Evolutionary conservation across 495 filamentous ascomycete species (phyloP).

Genomic region (Neurospora sp.): DNA sequence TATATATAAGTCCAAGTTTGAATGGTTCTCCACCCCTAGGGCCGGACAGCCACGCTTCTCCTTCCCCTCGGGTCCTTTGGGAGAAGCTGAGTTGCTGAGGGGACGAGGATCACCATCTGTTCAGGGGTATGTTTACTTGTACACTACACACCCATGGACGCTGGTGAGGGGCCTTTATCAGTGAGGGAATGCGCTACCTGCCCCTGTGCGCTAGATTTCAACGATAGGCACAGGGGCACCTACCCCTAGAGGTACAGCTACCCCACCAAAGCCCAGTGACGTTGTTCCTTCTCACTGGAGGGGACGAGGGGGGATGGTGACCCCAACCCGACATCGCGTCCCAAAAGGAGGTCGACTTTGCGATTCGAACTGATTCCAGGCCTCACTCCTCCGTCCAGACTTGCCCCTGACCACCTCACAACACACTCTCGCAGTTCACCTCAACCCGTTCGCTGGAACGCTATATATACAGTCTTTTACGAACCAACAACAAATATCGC

Average conservation of each 20-base stretch:
- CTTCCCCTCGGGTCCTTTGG: background rate
- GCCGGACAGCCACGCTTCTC: background rate
- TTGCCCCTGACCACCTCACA: background rate
- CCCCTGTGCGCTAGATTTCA: background rate
- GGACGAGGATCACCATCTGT: background rate
- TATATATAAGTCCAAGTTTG: background rate
- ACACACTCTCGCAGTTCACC: background rate
- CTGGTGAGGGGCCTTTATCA: background rate
- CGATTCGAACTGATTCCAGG: conserved; percentile 22
- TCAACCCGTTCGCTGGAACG: background rate
- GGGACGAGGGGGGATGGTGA: background rate
- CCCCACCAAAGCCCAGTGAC: background rate
- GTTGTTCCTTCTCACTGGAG: background rate
- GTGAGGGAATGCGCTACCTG: background rate
- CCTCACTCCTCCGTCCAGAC: background rate
- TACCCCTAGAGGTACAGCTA: background rate
- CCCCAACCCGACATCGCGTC: background rate
- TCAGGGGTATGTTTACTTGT: background rate
- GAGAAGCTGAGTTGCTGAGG: background rate
- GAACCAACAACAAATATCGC: background rate
- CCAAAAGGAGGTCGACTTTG: conserved; percentile 10
- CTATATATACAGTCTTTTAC: background rate
- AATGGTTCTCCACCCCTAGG: background rate
- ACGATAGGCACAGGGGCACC: background rate
- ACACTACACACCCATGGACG: background rate